Percentiles rank a stretch among this genome's conserved stretches.
Evolutionary conservation across 2,329 filamentous ascomycete genomes (phyloP).

Genomic region (Claviceps citrina): DNA sequence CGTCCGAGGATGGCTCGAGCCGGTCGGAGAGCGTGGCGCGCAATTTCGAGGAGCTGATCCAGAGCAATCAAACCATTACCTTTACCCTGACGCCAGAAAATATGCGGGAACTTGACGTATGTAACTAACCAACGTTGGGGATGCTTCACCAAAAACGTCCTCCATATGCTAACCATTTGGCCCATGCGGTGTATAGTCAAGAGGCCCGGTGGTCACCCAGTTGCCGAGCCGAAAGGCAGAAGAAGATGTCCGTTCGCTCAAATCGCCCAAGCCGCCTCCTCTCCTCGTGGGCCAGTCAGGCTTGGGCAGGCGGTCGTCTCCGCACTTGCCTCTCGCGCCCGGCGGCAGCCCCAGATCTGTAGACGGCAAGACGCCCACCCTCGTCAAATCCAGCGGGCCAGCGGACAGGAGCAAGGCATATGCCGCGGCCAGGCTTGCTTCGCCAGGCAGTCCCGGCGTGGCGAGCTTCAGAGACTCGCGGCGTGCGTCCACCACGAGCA

Average conservation of each 20-base stretch:
- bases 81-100: slow-evolving; percentile 68
- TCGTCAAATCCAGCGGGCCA: slow-evolving; percentile 74
- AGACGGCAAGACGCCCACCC: slow-evolving; percentile 44
- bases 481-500: slow-evolving; percentile 24
- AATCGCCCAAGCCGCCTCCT: slow-evolving; percentile 34
- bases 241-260: slow-evolving; percentile 28
- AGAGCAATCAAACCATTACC: slow-evolving; percentile 68
- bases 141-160: too few relatives aligned
- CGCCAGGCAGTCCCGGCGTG: slow-evolving; percentile 14
- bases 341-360: slow-evolving; percentile 3
- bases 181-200: slow-evolving; percentile 22
- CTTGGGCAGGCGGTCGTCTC: slow-evolving; percentile 13
- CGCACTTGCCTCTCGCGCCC: slow-evolving; percentile 5
- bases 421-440: slow-evolving; percentile 20
- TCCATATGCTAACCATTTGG: slow-evolving; percentile 6
- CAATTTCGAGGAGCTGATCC: slow-evolving; percentile 65
- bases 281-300: slow-evolving; percentile 25
- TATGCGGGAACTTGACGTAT: slow-evolving; percentile 62
- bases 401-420: slow-evolving; percentile 26
- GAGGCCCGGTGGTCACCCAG: slow-evolving; percentile 25
- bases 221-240: slow-evolving; percentile 30
- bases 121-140: slow-evolving; percentile 14
- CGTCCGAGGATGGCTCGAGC: slow-evolving; percentile 41
- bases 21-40: slow-evolving; percentile 44
- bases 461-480: slow-evolving; percentile 25